These are phyloP conservation scores for Fusarium sp. DNA, from an alignment of 2,329 filamentous ascomycete species.

Conservation along the genomic window DNA sequence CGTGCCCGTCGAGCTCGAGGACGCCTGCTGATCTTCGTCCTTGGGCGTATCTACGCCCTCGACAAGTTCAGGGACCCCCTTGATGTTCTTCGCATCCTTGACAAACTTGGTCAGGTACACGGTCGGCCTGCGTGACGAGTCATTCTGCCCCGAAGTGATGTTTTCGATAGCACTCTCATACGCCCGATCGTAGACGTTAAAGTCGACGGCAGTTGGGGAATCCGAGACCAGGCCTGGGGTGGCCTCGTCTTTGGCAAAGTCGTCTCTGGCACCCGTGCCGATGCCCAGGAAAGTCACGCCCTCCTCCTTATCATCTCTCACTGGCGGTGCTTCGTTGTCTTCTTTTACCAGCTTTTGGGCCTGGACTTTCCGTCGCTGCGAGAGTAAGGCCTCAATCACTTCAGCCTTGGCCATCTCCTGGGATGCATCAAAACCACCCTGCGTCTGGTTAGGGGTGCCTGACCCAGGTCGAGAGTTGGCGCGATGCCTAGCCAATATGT, in stretches of 20 bases:
- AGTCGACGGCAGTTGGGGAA: constrained; percentile 85
- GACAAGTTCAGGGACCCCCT: constrained; percentile 48
- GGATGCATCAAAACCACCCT: constrained; percentile 33
- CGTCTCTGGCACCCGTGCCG: constrained; percentile 70
- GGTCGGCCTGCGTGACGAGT: constrained; percentile 51
- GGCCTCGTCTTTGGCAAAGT: constrained; percentile 52
- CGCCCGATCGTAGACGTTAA: constrained; percentile 88
- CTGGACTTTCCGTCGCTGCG: constrained; percentile 57
- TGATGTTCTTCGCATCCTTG: constrained; percentile 54
- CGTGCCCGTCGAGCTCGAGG: constrained; percentile 23
- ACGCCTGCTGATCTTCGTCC: constrained; percentile 10
- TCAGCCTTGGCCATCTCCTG: constrained; percentile 54
- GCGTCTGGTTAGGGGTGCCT: constrained; percentile 14
- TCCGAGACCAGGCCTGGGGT: constrained; percentile 74
- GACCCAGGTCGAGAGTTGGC: constrained; percentile 18
- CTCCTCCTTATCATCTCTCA: constrained; percentile 70
- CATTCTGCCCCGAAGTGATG: constrained; percentile 62
- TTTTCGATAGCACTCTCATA: constrained; percentile 82
- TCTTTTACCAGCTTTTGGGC: constrained; percentile 34
- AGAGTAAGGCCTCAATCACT: constrained; percentile 61
- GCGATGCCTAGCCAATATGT: constrained; percentile 62
- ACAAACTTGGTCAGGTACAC: constrained; percentile 63
- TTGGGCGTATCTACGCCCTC: constrained; percentile 40
- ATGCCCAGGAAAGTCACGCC: constrained; percentile 78
- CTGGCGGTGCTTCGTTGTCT: constrained; percentile 60